A percentile compares a stretch with the other conserved stretches of the same genome.
phyloP scores from a whole-genome alignment of 371 early-diverging fungal genomes.

The Rhizopus arrhizus region DNA sequence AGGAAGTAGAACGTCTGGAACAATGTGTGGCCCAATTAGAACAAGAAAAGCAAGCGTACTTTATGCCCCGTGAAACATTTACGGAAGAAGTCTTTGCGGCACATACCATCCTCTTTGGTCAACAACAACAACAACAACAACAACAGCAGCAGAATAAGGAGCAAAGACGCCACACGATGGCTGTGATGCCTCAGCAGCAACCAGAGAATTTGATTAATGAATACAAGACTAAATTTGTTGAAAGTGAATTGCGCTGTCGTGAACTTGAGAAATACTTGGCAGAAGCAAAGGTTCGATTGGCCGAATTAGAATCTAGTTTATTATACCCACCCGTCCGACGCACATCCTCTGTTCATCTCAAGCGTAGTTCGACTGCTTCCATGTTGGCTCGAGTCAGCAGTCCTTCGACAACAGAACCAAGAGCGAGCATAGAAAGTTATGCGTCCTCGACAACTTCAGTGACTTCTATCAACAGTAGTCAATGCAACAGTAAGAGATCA shows the following conservation, averaged over 20 bases:
- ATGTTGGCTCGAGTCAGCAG: slow-evolving; percentile 34
- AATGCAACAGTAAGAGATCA: slow-evolving; percentile 42
- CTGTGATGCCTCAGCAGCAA: neutral
- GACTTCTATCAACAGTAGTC: slow-evolving; percentile 35
- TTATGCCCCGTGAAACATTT: slow-evolving; percentile 45
- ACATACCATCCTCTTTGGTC: slow-evolving; percentile 39
- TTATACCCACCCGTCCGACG: slow-evolving; percentile 20
- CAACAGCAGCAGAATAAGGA: slow-evolving; percentile 10
- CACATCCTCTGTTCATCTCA: slow-evolving; percentile 21
- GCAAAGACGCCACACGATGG: slow-evolving; percentile 22
- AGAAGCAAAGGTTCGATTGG: slow-evolving; percentile 51
- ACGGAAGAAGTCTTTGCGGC: slow-evolving; percentile 55
- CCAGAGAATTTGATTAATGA: slow-evolving; percentile 14
- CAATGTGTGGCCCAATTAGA: slow-evolving; percentile 31
- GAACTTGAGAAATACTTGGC: slow-evolving; percentile 54
- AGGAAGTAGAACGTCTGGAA: slow-evolving; percentile 40
- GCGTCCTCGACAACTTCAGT: slow-evolving; percentile 42
- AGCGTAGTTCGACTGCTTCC: slow-evolving; percentile 34
- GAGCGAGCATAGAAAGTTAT: slow-evolving; percentile 44
- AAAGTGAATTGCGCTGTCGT: slow-evolving; percentile 51
- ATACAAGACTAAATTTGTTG: slow-evolving; percentile 41
- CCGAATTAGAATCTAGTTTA: slow-evolving; percentile 41
- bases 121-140: slow-evolving; percentile 6
- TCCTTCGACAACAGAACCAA: slow-evolving; percentile 25
- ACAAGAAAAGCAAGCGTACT: slow-evolving; percentile 43